Evolutionary conservation across 495 filamentous ascomycete genomes (phyloP).

Genomic region (Tricharina praecox): DNA sequence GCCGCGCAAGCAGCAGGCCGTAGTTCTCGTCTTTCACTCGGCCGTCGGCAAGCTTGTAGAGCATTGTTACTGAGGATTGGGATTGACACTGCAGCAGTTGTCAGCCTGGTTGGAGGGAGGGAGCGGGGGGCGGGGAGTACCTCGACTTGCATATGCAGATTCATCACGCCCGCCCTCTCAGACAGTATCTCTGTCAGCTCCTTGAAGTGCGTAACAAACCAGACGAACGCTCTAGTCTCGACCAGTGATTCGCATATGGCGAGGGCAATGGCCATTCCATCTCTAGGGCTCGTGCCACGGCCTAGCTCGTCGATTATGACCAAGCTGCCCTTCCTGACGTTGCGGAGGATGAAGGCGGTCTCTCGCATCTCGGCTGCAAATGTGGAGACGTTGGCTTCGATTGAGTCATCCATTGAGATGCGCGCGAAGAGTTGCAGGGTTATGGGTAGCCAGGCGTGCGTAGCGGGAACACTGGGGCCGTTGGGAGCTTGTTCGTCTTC

Average conservation of each 20-base stretch:
- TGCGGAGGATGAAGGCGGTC: slow-evolving; percentile 72
- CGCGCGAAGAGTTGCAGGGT: slow-evolving; percentile 72
- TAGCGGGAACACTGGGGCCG: slow-evolving; percentile 47
- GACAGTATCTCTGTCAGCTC: slow-evolving; percentile 63
- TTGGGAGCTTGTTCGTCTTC: neutral
- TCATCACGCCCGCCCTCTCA: slow-evolving; percentile 57
- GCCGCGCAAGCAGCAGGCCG: slow-evolving; percentile 45
- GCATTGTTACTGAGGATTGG: slow-evolving; percentile 51
- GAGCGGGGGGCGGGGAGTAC: slow-evolving; percentile 22
- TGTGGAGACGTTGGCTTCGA: slow-evolving; percentile 81
- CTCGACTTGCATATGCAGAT: slow-evolving; percentile 63
- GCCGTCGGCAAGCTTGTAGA: slow-evolving; percentile 63
- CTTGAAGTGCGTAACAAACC: slow-evolving; percentile 86
- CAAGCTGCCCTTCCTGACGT: slow-evolving; percentile 47
- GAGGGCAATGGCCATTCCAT: slow-evolving; percentile 79
- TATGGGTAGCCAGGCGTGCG: slow-evolving; percentile 66
- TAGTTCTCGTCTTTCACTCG: slow-evolving; percentile 58
- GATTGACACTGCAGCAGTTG: slow-evolving; percentile 19
- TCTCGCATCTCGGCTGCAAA: slow-evolving; percentile 93
- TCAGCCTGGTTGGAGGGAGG: neutral
- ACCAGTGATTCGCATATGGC: slow-evolving; percentile 76
- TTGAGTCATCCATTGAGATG: slow-evolving; percentile 69
- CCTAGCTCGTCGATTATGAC: slow-evolving; percentile 88
- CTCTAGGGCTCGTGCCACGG: slow-evolving; percentile 73
- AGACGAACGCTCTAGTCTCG: slow-evolving; percentile 55